Conservation (phyloP, 495 filamentous ascomycete species). For the Letharia columbiana region DNA sequence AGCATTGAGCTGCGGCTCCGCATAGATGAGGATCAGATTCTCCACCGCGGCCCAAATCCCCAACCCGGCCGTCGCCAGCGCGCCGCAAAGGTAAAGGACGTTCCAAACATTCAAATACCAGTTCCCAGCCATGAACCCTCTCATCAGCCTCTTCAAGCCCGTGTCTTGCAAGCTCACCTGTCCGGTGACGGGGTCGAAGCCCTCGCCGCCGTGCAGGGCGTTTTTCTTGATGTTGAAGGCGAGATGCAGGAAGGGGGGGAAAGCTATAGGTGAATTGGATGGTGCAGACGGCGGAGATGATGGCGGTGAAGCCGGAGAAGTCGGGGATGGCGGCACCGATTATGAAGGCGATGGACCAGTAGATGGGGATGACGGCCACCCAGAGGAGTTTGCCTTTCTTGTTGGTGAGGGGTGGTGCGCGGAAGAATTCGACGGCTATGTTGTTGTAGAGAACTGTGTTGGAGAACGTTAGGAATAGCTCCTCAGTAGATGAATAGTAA, state of each 20-base stretch:
- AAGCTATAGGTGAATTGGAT: conserved; percentile 44
- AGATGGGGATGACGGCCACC: conserved; percentile 43
- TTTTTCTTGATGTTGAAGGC: conserved; percentile 40
- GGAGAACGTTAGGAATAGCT: conserved; percentile 9
- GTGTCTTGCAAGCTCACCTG: conserved; percentile 29
- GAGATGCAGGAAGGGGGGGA: conserved; percentile 39
- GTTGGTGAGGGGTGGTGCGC: conserved; percentile 42
- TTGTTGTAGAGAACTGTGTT: conserved; percentile 55
- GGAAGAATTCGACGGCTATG: conserved; percentile 46
- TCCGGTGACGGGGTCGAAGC: conserved; percentile 41
- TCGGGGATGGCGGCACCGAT: conserved; percentile 45
- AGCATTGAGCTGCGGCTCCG: conserved; percentile 14
- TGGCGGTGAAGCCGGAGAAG: conserved; percentile 37
- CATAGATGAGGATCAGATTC: conserved; percentile 17
- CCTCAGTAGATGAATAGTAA: neutral
- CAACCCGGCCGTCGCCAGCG: conserved; percentile 32
- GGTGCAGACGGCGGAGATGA: conserved; percentile 41
- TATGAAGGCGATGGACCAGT: conserved; percentile 48
- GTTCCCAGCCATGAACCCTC: conserved; percentile 33
- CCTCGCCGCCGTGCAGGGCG: conserved; percentile 35
- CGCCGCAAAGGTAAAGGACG: conserved; percentile 34
- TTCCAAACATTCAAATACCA: conserved; percentile 34
- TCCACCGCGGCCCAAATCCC: conserved; percentile 28
- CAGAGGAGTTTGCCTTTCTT: conserved; percentile 45
- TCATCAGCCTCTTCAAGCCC: conserved; percentile 32